These are phyloP conservation scores for Rhinocladiella similis DNA, from an alignment of 2,329 filamentous ascomycete genomes.

Conservation along the genomic window DNA sequence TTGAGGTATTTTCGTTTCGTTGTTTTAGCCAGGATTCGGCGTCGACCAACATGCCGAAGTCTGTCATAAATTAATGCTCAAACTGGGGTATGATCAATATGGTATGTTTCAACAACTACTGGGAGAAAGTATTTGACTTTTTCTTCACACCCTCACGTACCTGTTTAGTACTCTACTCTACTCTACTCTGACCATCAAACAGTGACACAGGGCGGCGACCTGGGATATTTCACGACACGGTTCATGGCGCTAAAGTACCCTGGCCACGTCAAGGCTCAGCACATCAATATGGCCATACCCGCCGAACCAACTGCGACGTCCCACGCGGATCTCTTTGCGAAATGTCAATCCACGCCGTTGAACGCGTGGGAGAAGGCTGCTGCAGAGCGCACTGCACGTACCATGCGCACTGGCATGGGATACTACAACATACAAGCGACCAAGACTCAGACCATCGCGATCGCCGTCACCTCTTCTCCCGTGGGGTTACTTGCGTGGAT, in stretches of 20 bases:
- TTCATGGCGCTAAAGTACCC: conserved; percentile 51
- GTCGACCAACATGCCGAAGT: conserved; percentile 64
- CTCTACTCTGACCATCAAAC: too few species aligned
- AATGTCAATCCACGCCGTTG: conserved; percentile 58
- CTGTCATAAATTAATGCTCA: conserved; percentile 67
- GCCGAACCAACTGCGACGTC: conserved; percentile 50
- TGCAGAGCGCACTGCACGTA: conserved; percentile 57
- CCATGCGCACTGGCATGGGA: conserved; percentile 49
- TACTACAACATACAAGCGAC: conserved; percentile 65
- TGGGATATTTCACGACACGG: conserved; percentile 66
- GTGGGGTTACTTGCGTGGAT: conserved; percentile 74
- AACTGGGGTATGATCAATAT: conserved; percentile 65
- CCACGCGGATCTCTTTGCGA: conserved; percentile 58
- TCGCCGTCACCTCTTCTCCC: conserved; percentile 68
- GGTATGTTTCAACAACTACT: background rate
- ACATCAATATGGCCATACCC: conserved; percentile 56
- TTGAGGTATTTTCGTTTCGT: too few species aligned
- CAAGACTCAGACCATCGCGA: conserved; percentile 71
- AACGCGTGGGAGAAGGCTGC: conserved; percentile 53
- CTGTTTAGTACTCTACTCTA: too few species aligned
- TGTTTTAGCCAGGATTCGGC: conserved; percentile 50
- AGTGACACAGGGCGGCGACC: conserved; percentile 65
- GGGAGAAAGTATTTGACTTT: too few species aligned
- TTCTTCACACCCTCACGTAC: too few species aligned
- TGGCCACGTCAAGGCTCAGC: conserved; percentile 12